Base-by-base conservation (phyloP, 2,329 filamentous ascomycete genomes). In the Alternaria brassicae region DNA sequence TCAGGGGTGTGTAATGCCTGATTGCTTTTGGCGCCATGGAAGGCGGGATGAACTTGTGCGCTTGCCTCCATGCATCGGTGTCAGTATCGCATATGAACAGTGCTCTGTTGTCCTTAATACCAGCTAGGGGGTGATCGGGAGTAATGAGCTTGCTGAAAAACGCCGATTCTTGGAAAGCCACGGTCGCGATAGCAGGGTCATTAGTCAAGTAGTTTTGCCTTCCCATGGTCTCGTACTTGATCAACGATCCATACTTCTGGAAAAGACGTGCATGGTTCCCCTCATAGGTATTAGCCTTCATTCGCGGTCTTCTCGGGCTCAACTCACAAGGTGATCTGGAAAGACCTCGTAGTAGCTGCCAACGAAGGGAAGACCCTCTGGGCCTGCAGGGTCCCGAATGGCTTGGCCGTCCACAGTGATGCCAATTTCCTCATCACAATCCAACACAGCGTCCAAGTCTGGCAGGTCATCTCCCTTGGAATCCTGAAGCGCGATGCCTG, bases 311-410 rank as follows among this genome's bases (percentile, higher is more conserved):
- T 44, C 2, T 9, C 12, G 13, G 39, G 40, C 9, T n/a, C 7
- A 9, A 54, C 61, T 58, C 13, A 63, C 62, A 10, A 65, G 56
- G 48, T 65, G 62, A 10, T 65, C 62, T 6, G 62, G 62, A 19
- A 62, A 65, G 10, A 65, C 56, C 32, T 65, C 62, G 28, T 58
- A 65, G 42, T 58, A 62, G 39, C 54, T 65, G 42, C 62, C 62
- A 27, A 65, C 56, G n/a, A 60, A 53, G 15, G 62, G 62, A 17
- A 62, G 62, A 21, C 60, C 60, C 13, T 58, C 42, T 2, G 62
- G 62, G 13, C 62, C 62, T 25, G 62, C 45, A 12, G 56, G 53
- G 3, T 65, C 60, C 2, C 56, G 57, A 19, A 65, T 60, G 1
- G 49, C 27, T n/a, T 60, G 39, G 1, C 60, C 62, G 19, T 65